phyloP scores from a whole-genome alignment of 768 basidiomycete genomes.

The Psilocybe cubensis region DNA sequence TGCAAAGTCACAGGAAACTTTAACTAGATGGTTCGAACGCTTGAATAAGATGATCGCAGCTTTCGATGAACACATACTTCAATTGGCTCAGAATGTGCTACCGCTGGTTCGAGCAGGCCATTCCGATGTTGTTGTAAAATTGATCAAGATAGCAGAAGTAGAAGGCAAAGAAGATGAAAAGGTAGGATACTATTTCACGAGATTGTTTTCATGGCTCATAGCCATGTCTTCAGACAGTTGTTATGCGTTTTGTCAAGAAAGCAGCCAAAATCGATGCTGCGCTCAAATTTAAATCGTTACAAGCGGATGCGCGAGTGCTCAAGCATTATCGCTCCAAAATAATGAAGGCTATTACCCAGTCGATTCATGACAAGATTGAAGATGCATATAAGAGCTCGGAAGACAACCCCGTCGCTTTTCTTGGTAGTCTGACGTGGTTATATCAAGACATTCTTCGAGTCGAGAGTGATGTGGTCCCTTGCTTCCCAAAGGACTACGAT shows the following conservation, averaged over 20 bases:
- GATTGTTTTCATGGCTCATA: constrained; percentile 1
- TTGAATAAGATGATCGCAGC: constrained; percentile 77
- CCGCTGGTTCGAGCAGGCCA: constrained; percentile 80
- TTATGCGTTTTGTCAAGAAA: constrained; percentile 92
- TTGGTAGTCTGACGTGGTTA: constrained; percentile 84
- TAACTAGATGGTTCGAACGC: constrained; percentile 83
- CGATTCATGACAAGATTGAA: constrained; percentile 74
- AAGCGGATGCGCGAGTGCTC: constrained; percentile 89
- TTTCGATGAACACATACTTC: constrained; percentile 86
- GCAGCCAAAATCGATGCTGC: constrained; percentile 92
- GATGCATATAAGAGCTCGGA: constrained; percentile 64
- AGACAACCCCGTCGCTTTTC: constrained; percentile 70
- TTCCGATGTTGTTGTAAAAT: constrained; percentile 85
- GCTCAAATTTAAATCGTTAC: constrained; percentile 90
- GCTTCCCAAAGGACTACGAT: constrained; percentile 93
- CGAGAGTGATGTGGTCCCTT: constrained; percentile 85
- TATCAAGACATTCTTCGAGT: constrained; percentile 96
- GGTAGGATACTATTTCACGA: constrained; percentile 45
- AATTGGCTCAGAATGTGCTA: constrained; percentile 77
- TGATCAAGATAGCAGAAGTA: constrained; percentile 92
- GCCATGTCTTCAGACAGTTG: constrained; percentile 68
- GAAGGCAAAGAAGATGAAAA: constrained; percentile 96
- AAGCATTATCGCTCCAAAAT: constrained; percentile 96
- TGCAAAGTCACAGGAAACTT: constrained; percentile 63
- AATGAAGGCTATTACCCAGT: constrained; percentile 75